A percentile compares a stretch with the other conserved stretches of the same genome.
Evolutionary conservation across 768 basidiomycete genomes (phyloP).

Genomic region (Lactifluus rugatus): DNA sequence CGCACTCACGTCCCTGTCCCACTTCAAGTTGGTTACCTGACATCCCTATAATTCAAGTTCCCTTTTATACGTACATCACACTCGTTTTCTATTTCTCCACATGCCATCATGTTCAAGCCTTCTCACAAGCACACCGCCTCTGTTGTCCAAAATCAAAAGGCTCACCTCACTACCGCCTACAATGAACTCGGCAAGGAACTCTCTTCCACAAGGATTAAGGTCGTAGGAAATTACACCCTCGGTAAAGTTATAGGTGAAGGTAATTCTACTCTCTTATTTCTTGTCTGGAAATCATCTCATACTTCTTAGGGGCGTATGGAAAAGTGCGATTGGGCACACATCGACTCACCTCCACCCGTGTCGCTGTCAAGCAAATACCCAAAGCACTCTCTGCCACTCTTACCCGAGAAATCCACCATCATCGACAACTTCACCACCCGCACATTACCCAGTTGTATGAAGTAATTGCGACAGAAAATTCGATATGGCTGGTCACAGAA

Average conservation of each 20-base stretch:
- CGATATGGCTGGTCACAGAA: slow-evolving; percentile 96
- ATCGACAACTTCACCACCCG: slow-evolving; percentile 92
- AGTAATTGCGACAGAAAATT: slow-evolving; percentile 91
- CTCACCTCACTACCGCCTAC: slow-evolving; percentile 89
- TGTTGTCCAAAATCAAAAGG: slow-evolving; percentile 54
- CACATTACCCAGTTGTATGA: slow-evolving; percentile 95
- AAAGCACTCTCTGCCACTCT: slow-evolving; percentile 85
- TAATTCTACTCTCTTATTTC: slow-evolving; percentile 27
- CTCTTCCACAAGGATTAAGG: slow-evolving; percentile 79
- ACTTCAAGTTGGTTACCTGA: slow-evolving; percentile 9
- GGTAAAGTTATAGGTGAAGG: slow-evolving; percentile 95
- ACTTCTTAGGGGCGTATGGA: slow-evolving; percentile 73
- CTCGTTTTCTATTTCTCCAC: slow-evolving; percentile 14
- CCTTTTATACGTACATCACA: slow-evolving; percentile 7
- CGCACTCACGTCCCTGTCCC: slow-evolving; percentile 3
- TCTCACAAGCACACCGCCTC: slow-evolving; percentile 27
- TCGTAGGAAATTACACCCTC: slow-evolving; percentile 90
- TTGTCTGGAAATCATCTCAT: not conserved
- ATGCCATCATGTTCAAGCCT: slow-evolving; percentile 17
- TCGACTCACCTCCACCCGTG: slow-evolving; percentile 81
- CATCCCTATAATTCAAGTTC: slow-evolving; percentile 13
- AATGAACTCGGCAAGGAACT: slow-evolving; percentile 96
- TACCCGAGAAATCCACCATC: slow-evolving; percentile 97
- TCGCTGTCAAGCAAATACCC: slow-evolving; percentile 97
- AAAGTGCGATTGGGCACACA: slow-evolving; percentile 93